A percentile compares a stretch with the other conserved stretches of the same genome.
Conservation (phyloP, 2,329 filamentous ascomycete genomes). For the Colletotrichum higginsianum region DNA sequence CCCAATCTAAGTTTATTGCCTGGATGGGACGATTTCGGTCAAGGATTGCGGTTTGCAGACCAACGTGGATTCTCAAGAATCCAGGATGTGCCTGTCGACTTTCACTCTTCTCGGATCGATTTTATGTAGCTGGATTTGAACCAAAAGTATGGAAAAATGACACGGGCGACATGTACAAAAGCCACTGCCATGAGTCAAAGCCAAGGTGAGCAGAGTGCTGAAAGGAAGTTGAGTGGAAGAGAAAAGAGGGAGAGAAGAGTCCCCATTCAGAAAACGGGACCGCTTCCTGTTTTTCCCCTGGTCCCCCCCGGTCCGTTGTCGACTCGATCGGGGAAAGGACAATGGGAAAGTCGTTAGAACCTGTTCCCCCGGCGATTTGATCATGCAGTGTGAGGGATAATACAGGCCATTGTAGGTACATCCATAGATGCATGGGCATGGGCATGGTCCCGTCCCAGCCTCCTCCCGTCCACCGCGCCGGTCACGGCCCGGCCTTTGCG, state of each 20-base stretch:
- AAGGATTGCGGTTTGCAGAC: no score
- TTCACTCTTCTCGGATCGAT: neutral
- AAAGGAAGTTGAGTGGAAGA: neutral
- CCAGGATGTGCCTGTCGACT: neutral
- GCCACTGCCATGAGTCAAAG: constrained; percentile 30
- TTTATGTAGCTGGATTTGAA: neutral
- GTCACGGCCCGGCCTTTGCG: constrained; percentile 27
- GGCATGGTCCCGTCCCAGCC: neutral
- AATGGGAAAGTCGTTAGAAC: neutral
- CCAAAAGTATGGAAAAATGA: neutral
- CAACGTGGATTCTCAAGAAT: no score
- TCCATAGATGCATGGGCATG: no score
- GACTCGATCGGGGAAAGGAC: neutral
- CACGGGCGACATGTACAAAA: constrained; percentile 5
- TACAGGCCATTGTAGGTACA: neutral
- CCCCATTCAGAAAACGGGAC: constrained; percentile 22
- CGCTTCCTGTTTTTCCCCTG: constrained; percentile 5
- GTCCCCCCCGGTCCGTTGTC: neutral
- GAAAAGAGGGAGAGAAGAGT: constrained; percentile 1
- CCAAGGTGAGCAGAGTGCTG: neutral
- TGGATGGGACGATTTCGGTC: no score
- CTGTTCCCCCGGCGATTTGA: constrained; percentile 1
- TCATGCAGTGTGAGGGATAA: neutral
- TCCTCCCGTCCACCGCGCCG: constrained; percentile 5
- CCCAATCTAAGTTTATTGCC: no score